A percentile compares a stretch with the other conserved stretches of the same genome.
Conservation (phyloP, 352 stramenopile species). For the Phytophthora fragariaefolia region DNA sequence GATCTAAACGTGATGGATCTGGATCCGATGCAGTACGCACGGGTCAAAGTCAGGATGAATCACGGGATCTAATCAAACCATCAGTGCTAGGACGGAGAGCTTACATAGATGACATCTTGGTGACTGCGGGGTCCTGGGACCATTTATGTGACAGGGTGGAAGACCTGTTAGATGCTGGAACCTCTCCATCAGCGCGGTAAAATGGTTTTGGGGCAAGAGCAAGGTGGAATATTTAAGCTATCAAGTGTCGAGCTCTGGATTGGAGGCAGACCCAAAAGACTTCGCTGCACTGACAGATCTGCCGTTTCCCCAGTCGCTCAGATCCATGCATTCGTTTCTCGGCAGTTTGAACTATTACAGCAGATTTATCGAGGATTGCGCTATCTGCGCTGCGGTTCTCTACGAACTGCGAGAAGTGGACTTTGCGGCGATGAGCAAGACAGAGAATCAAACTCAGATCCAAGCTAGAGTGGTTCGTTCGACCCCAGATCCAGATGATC, state of each 20-base stretch:
- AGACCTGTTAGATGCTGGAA: background rate
- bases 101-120: too few species aligned
- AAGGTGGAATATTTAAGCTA: constrained; percentile 25
- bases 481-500: background rate
- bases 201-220: constrained; percentile 28
- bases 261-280: constrained; percentile 20
- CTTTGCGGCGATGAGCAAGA: constrained; percentile 5
- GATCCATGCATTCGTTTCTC: constrained; percentile 24
- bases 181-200: constrained; percentile 31
- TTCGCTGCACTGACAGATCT: constrained; percentile 2
- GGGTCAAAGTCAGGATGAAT: too few species aligned
- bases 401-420: constrained; percentile 16
- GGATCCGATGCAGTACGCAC: too few species aligned
- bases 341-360: constrained; percentile 27
- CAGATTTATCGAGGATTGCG: constrained; percentile 21
- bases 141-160: background rate
- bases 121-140: too few species aligned
- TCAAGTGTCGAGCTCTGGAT: constrained; percentile 3
- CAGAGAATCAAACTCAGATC: background rate
- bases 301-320: constrained; percentile 11
- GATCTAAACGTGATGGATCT: too few species aligned
- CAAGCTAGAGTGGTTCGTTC: background rate
- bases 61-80: too few species aligned
- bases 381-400: constrained; percentile 4
- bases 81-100: too few species aligned